phyloP scores from a whole-genome alignment of 192 early-diverging fungal genomes.

The Coemansia sp. region DNA sequence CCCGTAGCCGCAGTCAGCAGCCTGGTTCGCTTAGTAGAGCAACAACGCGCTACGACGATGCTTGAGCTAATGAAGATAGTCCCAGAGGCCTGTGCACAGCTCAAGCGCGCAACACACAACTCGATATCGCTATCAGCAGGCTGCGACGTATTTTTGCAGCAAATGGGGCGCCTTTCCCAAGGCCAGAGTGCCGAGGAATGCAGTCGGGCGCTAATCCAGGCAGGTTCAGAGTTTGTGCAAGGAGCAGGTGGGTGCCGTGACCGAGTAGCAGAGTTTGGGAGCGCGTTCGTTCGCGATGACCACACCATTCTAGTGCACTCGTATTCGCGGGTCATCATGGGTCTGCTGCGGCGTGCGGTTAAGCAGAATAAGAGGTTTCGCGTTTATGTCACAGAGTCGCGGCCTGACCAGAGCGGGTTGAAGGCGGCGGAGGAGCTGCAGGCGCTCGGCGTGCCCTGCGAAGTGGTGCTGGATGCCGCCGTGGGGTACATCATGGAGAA shows the following conservation, averaged over 20 bases:
- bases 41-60: constrained; percentile 78
- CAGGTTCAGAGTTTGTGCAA: constrained; percentile 71
- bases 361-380: constrained; percentile 81
- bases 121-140: constrained; percentile 86
- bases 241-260: constrained; percentile 71
- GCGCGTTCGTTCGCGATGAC: constrained; percentile 80
- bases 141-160: constrained; percentile 76
- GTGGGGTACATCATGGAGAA: constrained; percentile 94
- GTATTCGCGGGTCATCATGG: constrained; percentile 93
- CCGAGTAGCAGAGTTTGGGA: constrained; percentile 74
- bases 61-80: constrained; percentile 85
- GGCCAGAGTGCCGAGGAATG: constrained; percentile 70
- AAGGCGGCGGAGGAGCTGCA: constrained; percentile 70
- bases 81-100: constrained; percentile 60
- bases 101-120: constrained; percentile 69
- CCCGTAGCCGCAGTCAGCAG: constrained; percentile 76
- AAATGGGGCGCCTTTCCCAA: constrained; percentile 31
- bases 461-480: constrained; percentile 86
- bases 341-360: constrained; percentile 71
- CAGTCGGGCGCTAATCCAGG: constrained; percentile 65
- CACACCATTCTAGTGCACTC: constrained; percentile 90
- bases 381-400: constrained; percentile 90
- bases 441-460: constrained; percentile 74
- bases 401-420: constrained; percentile 62
- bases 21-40: constrained; percentile 66